These are phyloP conservation scores for Fragaria iinumae DNA, from an alignment of 306 rosid species.

Conservation along the genomic window DNA sequence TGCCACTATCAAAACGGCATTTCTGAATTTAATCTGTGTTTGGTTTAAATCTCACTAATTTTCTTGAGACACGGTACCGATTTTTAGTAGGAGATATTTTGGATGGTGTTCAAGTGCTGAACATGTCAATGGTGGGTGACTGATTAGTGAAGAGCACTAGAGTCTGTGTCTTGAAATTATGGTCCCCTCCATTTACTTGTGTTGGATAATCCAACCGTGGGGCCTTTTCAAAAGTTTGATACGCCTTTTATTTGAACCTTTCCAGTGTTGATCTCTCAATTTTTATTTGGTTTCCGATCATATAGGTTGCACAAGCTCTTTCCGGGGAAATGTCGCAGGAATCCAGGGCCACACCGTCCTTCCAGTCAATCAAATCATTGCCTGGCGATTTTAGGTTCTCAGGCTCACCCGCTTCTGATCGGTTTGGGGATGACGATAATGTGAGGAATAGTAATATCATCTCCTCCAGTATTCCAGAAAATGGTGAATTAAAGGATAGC, in stretches of 20 bases:
- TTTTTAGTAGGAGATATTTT: conserved; percentile 32
- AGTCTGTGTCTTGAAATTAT: conserved; percentile 39
- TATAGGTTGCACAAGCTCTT: conserved; percentile 42
- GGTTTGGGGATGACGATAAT: conserved; percentile 35
- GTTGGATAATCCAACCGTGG: conserved; percentile 50
- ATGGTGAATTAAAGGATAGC: conserved; percentile 47
- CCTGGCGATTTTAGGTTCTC: conserved; percentile 57
- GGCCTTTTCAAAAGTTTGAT: conserved; percentile 57
- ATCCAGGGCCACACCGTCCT: conserved; percentile 43
- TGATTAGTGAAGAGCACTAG: conserved; percentile 41
- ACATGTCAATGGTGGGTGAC: conserved; percentile 31
- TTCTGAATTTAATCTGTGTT: conserved; percentile 18
- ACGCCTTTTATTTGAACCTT: conserved; percentile 37
- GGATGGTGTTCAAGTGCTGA: conserved; percentile 32
- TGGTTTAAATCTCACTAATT: conserved; percentile 20
- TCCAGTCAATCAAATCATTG: conserved; percentile 66
- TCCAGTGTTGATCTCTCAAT: conserved; percentile 20
- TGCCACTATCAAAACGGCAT: conserved; percentile 12
- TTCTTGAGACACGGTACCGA: no score
- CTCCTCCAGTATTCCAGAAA: conserved; percentile 44
- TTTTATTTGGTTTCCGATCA: conserved; percentile 34
- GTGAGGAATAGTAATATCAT: conserved; percentile 33
- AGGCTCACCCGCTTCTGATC: conserved; percentile 36
- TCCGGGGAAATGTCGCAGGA: conserved; percentile 59
- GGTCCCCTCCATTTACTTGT: conserved; percentile 74